Conservation (phyloP, 768 basidiomycete genomes). For the Leccinum pellstonianum region DNA sequence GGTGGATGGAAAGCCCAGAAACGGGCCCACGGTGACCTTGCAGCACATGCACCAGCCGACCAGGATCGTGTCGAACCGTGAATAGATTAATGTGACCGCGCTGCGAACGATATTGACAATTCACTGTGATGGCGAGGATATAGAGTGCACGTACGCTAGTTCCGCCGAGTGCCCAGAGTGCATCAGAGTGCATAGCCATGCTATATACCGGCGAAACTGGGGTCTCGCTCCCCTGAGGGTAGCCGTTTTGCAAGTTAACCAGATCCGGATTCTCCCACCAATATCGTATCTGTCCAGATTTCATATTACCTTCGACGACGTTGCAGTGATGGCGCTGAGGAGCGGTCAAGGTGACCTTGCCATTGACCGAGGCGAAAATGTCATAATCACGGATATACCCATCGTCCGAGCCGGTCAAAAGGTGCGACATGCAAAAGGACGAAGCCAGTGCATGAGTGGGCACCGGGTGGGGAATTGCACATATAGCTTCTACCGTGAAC, state of each 20-base stretch:
- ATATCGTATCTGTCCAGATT: constrained; percentile 77
- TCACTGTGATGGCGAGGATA: constrained; percentile 18
- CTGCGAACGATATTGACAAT: constrained; percentile 41
- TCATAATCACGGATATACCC: constrained; percentile 94
- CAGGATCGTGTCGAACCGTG: constrained; percentile 91
- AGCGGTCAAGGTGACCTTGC: constrained; percentile 81
- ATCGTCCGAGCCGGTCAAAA: constrained; percentile 90
- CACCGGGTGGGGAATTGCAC: constrained; percentile 85
- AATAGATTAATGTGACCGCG: constrained; percentile 90
- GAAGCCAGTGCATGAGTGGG: constrained; percentile 87
- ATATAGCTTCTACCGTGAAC: constrained; percentile 87
- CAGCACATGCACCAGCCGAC: constrained; percentile 61
- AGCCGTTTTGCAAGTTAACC: constrained; percentile 19
- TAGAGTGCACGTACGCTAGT: constrained; percentile 60
- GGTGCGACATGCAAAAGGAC: constrained; percentile 82
- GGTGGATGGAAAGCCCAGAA: constrained; percentile 77
- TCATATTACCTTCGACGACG: constrained; percentile 89
- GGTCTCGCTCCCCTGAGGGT: constrained; percentile 48
- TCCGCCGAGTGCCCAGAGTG: constrained; percentile 88
- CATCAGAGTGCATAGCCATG: constrained; percentile 88
- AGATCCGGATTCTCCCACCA: constrained; percentile 83
- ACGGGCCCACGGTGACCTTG: constrained; percentile 78
- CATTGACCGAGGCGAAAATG: constrained; percentile 84
- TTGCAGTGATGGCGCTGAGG: constrained; percentile 88
- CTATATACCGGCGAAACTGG: constrained; percentile 79